phyloP scores from a whole-genome alignment of 768 basidiomycete species.

The Pleurotus ostreatus region DNA sequence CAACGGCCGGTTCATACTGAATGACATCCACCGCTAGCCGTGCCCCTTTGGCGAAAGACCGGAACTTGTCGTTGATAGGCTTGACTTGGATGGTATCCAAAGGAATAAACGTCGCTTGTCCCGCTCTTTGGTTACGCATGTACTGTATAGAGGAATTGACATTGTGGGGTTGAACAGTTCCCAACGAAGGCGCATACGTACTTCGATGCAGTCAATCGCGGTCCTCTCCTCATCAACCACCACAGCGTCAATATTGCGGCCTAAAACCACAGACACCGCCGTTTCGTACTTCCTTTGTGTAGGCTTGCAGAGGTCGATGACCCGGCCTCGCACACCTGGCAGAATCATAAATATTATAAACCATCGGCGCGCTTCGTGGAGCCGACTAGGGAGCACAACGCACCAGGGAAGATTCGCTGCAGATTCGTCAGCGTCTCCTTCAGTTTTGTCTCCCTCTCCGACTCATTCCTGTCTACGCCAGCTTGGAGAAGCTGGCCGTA shows the following conservation, averaged over 20 bases:
- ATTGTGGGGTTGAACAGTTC: neutral
- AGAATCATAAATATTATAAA: neutral
- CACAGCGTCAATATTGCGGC: slow-evolving; percentile 91
- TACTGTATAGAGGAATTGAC: slow-evolving; percentile 46
- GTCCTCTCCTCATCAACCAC: slow-evolving; percentile 97
- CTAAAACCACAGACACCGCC: slow-evolving; percentile 88
- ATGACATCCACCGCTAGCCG: slow-evolving; percentile 85
- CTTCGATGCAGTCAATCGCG: slow-evolving; percentile 97
- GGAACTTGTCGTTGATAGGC: slow-evolving; percentile 90
- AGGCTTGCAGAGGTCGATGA: slow-evolving; percentile 93
- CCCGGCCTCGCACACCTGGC: slow-evolving; percentile 84
- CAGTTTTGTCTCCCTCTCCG: slow-evolving; percentile 75
- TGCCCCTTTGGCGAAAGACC: slow-evolving; percentile 86
- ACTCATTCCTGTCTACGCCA: slow-evolving; percentile 83
- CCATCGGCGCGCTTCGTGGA: too few species aligned
- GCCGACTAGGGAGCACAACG: neutral
- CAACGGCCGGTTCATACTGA: slow-evolving; percentile 76
- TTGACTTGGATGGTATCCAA: slow-evolving; percentile 97
- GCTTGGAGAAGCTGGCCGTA: slow-evolving; percentile 87
- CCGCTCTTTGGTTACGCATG: slow-evolving; percentile 90
- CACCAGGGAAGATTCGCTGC: slow-evolving; percentile 88
- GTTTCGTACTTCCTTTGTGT: slow-evolving; percentile 88
- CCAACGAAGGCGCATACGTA: slow-evolving; percentile 22
- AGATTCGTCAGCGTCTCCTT: slow-evolving; percentile 84
- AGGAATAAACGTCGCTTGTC: slow-evolving; percentile 96